Conservation (phyloP, 2,329 filamentous ascomycete genomes). For the Conoideocrella luteorostrata region DNA sequence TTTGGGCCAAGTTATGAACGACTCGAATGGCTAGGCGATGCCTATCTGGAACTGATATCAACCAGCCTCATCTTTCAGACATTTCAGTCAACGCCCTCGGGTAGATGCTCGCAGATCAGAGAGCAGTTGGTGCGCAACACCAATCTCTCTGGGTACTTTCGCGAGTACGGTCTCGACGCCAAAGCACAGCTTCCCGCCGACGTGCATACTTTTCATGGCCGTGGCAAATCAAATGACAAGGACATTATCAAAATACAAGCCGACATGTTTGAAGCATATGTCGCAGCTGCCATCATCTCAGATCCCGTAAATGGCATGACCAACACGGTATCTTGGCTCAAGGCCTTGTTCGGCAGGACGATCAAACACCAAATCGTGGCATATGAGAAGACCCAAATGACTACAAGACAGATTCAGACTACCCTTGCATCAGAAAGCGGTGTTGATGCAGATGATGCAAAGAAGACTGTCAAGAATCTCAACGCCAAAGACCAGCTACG, state of each 20-base stretch:
- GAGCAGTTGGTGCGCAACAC: conserved; percentile 77
- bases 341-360: conserved; percentile 63
- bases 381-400: conserved; percentile 16
- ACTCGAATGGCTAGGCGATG: conserved; percentile 85
- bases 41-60: conserved; percentile 73
- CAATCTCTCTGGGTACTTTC: conserved; percentile 64
- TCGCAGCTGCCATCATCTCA: conserved; percentile 69
- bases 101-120: conserved; percentile 67
- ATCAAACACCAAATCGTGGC: conserved; percentile 48
- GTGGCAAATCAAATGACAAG: conserved; percentile 34
- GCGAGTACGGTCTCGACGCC: conserved; percentile 63
- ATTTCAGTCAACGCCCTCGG: conserved; percentile 59
- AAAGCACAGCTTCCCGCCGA: conserved; percentile 51
- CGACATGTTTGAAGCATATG: conserved; percentile 87
- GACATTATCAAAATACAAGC: conserved; percentile 67
- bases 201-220: conserved; percentile 23
- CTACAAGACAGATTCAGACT: no score
- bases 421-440: no score
- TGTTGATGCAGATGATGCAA: no score
- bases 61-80: conserved; percentile 68
- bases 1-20: conserved; percentile 58
- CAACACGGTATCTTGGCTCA: conserved; percentile 64
- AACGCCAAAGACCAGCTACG: conserved; percentile 25
- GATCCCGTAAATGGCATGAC: conserved; percentile 56
- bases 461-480: no score